phyloP scores from a whole-genome alignment of 345 rosid species.

The Euclidium syriacum region DNA sequence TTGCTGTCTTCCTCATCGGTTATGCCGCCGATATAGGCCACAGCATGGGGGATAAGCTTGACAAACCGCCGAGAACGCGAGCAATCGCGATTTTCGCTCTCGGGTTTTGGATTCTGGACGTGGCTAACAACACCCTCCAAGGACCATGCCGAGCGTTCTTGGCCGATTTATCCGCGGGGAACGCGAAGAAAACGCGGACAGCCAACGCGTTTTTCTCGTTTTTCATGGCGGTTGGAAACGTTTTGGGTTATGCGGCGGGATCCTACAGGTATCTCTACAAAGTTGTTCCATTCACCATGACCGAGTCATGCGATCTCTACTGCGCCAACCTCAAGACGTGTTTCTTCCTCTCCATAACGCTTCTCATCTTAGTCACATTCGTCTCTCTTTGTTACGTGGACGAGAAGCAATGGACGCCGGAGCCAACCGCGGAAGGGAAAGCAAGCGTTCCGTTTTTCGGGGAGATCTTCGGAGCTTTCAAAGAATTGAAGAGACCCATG shows the following conservation, averaged over 20 bases:
- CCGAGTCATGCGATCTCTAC: conserved; percentile 63
- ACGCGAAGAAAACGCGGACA: conserved; percentile 45
- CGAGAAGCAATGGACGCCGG: conserved; percentile 39
- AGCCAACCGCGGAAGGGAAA: conserved; percentile 9
- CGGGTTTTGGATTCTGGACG: conserved; percentile 90
- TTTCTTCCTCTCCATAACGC: conserved; percentile 57
- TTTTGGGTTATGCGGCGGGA: conserved; percentile 79
- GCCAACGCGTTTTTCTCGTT: conserved; percentile 70
- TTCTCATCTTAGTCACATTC: conserved; percentile 40
- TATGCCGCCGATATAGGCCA: conserved; percentile 78
- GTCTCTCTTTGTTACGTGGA: conserved; percentile 43
- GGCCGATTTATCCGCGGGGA: conserved; percentile 63
- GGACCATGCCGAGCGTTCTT: conserved; percentile 85
- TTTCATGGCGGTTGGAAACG: conserved; percentile 91
- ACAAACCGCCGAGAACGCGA: conserved; percentile 39
- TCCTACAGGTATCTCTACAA: conserved; percentile 49
- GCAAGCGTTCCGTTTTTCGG: conserved; percentile 24
- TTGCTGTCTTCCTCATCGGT: conserved; percentile 71
- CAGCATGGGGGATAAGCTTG: conserved; percentile 42
- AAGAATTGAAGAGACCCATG: conserved; percentile 54
- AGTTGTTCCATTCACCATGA: conserved; percentile 57
- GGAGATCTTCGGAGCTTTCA: conserved; percentile 45
- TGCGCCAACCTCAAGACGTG: conserved; percentile 89
- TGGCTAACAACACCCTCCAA: conserved; percentile 80
- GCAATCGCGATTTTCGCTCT: conserved; percentile 63